Base-by-base conservation (phyloP, 129 eudicot genomes). In the Rutidosis leptorrhynchoides region DNA sequence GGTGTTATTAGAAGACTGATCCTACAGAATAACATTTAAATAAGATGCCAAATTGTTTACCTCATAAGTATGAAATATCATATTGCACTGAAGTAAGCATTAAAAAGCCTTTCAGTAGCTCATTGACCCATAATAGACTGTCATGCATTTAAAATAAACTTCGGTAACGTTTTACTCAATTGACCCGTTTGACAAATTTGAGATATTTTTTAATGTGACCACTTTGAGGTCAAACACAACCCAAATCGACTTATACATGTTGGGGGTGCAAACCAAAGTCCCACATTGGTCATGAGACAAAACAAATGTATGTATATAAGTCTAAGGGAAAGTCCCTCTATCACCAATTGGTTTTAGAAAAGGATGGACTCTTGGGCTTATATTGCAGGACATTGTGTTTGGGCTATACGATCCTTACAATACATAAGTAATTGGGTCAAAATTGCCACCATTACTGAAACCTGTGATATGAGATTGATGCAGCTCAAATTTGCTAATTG, bases 11-110 rank as follows among this genome's bases (percentile, higher is more conserved):
- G 78, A 73, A 69, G 79, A 55, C 14, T 60, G 72, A 21, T 79
- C 90, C 95, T 87, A 67, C 76, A 66, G 70, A 55, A 81, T 22
- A 57, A 56, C 20, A 64, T 52, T 35, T 32, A 1, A 16, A 73
- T 53, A 74, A 37, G 57, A 69, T 45, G 58, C 27, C 19, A 49
- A 52, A 58, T 62, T 19, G 16, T 51, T 25, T 68, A 25, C 27
- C 33, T 67, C 35, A 17, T 62, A 60, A 19, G 45, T 33, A 33
- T 53, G 40, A 48, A 19, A 27, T 20, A 66, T 6, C 46, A 40
- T 12, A 16, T 12, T 15, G 16, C 5, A 1, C 46, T 40, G 46
- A 40, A 40, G n/a, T 40, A 11, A 12, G n/a, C 46, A 40, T 40
- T 35, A 10, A 4, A 37, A 37, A 10, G 45, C 46, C 46, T 37